Base-by-base conservation (phyloP, 78 protist genomes). In the Cavenderia fasciculata region DNA sequence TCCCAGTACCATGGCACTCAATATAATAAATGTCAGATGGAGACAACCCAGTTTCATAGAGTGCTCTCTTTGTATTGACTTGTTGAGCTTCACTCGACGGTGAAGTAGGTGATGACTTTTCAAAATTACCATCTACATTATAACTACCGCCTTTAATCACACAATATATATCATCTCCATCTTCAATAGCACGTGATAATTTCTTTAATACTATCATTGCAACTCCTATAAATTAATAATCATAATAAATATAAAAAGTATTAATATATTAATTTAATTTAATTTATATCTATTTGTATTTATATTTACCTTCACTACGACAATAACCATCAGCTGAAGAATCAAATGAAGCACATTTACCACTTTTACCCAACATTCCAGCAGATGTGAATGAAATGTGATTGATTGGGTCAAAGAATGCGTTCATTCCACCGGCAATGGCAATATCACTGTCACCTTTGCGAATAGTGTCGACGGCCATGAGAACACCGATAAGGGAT, bases 1-100 rank as follows among this genome's bases (percentile, higher is more conserved):
- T 96, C n/a, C 97, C 96, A 1, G 97, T 95, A 19, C 96, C 97
- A 74, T 96, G 96, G 16, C 95, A 87, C 52, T 96, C 97, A 85
- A 95, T 27, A 34, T 49, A 85, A 12, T 33, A 43, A 1, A 92
- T 82, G 36, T 47, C 62, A 1, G 23, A 4, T 47, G 77, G 38
- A 2, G 2, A 14, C 5, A 62, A 40, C 10, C 40, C 44, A 8
- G 85, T 79, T 5, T 52, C 54, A 38, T 52, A 1, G 6, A 72
- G 8, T 29, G 79, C 65, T 8, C 8, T 16, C n/a, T 23, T 52
- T 4, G 54, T 52, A 72, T 72, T 72, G 1, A 36, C 54, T 11
- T 46, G 34, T 54, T 72, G 82, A 21, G 82, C 33, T 38, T 2
- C 0, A 7, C 6, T 4, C 10, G 82, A 72, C 12, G 82, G 82